A percentile compares a stretch with the other conserved stretches of the same genome.
These are phyloP conservation scores for Phlyctochytrium bullatum DNA, from an alignment of 192 early-diverging fungal genomes.

Conservation along the genomic window DNA sequence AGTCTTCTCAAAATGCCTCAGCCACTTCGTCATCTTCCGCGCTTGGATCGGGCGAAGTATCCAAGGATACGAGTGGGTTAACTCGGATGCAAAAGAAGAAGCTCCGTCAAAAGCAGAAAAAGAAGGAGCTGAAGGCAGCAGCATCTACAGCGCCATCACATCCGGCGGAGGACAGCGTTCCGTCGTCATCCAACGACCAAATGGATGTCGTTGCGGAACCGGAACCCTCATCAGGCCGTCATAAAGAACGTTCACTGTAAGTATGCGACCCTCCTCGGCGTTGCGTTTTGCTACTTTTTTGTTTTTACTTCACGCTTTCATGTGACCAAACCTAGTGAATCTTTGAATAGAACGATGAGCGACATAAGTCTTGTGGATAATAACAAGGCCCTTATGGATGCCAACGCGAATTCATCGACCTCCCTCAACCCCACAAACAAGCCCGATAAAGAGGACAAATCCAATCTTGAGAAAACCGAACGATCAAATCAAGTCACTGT, in stretches of 20 bases:
- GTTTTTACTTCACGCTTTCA: neutral
- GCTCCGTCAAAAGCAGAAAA: constrained; percentile 47
- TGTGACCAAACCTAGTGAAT: constrained; percentile 23
- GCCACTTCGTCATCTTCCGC: neutral
- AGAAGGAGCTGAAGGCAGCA: constrained; percentile 18
- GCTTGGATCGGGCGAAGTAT: constrained; percentile 1
- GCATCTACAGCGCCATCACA: constrained; percentile 7
- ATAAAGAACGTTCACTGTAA: constrained; percentile 9
- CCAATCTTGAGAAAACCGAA: constrained; percentile 9
- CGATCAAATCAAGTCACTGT: constrained; percentile 8
- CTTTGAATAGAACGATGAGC: constrained; percentile 63
- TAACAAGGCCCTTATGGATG: neutral
- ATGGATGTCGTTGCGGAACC: neutral
- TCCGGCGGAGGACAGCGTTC: too few relatives aligned
- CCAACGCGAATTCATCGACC: constrained; percentile 23
- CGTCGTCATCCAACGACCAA: constrained; percentile 1
- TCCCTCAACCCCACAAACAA: constrained; percentile 2
- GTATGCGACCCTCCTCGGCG: constrained; percentile 5
- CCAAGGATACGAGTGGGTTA: too few relatives aligned
- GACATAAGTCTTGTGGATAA: constrained; percentile 62
- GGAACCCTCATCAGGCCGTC: neutral
- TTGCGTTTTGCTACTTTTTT: neutral
- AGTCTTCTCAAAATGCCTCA: neutral
- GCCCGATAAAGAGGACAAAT: constrained; percentile 15
- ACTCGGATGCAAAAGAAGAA: constrained; percentile 57